Conservation (phyloP, 192 early-diverging fungal genomes). For the Globomyces pollinis-pini region DNA sequence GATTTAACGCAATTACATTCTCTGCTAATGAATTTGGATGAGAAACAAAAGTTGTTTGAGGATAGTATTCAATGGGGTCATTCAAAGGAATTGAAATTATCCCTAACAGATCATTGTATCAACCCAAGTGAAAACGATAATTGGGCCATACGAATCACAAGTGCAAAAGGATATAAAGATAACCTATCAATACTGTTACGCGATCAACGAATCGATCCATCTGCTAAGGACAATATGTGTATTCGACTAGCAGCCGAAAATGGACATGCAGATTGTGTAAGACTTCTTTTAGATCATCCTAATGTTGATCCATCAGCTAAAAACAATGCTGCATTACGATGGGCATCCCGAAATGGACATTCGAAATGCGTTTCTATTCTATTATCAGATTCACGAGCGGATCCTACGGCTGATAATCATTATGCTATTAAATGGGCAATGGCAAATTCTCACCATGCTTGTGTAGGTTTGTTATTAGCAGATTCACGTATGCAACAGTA, state of each 20-base stretch:
- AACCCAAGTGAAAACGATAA: too few species aligned
- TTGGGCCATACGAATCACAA: too few species aligned
- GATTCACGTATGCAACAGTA: too few species aligned
- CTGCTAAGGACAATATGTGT: background rate
- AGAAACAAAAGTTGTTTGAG: too few species aligned
- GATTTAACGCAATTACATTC: background rate
- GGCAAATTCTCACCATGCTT: background rate
- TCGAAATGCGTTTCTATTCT: background rate
- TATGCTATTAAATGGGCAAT: background rate
- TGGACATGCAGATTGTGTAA: background rate
- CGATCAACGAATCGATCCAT: background rate
- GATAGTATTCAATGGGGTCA: too few species aligned
- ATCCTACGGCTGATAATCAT: background rate
- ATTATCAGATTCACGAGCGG: background rate
- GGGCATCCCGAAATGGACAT: background rate
- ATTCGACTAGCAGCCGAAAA: background rate
- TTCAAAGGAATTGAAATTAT: too few species aligned
- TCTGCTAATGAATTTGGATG: too few species aligned
- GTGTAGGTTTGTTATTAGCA: background rate
- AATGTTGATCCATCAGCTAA: conserved; percentile 5
- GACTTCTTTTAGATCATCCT: background rate
- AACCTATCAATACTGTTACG: too few species aligned
- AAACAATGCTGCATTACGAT: background rate
- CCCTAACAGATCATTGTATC: too few species aligned
- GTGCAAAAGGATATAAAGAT: too few species aligned